These are phyloP conservation scores for Borovskyia barvae DNA, from an alignment of 208 protist genomes.

Conservation along the genomic window DNA sequence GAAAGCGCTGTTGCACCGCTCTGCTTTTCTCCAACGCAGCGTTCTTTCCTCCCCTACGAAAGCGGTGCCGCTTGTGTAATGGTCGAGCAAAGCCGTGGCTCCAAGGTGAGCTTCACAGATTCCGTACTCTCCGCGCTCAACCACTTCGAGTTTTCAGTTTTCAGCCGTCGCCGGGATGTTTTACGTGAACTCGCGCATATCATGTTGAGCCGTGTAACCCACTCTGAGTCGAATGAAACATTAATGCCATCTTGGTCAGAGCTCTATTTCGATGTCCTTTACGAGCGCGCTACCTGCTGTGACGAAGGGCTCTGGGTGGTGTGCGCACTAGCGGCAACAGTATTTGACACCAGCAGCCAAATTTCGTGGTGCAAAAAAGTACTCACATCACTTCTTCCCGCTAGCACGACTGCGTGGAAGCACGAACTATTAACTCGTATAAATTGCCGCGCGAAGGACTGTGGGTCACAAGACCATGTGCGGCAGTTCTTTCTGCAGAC, in stretches of 20 bases:
- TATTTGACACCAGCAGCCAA: neutral
- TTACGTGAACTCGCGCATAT: conserved; percentile 3
- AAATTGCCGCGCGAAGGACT: conserved; percentile 4
- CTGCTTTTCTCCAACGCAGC: neutral
- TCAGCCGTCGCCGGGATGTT: conserved; percentile 8
- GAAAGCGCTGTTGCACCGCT: conserved; percentile 9
- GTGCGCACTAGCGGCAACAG: conserved; percentile 12
- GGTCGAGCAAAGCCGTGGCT: neutral
- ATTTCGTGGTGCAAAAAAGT: conserved; percentile 7
- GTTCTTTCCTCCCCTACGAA: neutral
- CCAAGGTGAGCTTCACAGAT: conserved; percentile 9
- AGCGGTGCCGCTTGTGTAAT: conserved; percentile 2
- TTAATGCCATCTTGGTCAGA: conserved; percentile 8
- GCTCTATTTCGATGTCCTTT: conserved; percentile 28
- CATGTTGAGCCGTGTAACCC: neutral
- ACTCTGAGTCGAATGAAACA: too few species aligned
- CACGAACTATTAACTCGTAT: conserved; percentile 11
- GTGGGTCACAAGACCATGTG: conserved; percentile 3
- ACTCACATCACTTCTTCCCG: conserved; percentile 18
- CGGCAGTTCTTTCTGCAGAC: conserved; percentile 16
- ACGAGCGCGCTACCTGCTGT: conserved; percentile 16
- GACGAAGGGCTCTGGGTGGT: conserved; percentile 25
- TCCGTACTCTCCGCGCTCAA: conserved; percentile 15
- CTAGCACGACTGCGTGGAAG: conserved; percentile 22
- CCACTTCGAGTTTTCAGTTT: conserved; percentile 12